Evolutionary conservation across 768 basidiomycete species (phyloP).

Genomic region (Macrolepiota albuminosa): DNA sequence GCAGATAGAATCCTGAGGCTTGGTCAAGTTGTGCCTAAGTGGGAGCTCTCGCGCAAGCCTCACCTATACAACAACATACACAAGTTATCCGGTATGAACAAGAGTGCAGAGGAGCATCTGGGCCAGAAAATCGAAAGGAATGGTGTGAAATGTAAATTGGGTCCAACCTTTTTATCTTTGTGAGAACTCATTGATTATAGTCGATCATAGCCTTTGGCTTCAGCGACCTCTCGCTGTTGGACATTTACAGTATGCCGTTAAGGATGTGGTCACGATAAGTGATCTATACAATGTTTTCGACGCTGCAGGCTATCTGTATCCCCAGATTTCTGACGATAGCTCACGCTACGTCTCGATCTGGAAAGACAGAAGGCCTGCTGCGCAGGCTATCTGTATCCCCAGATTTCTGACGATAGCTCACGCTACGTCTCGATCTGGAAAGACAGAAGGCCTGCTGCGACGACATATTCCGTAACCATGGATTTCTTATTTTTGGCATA

Average conservation of each 20-base stretch:
- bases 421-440: conserved; percentile 10
- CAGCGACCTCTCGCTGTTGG: background rate
- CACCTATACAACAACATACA: background rate
- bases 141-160: background rate
- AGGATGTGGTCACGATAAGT: conserved; percentile 9
- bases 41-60: background rate
- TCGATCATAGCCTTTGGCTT: conserved; percentile 8
- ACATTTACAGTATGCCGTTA: conserved; percentile 1
- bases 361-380: conserved; percentile 1
- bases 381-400: conserved; percentile 3
- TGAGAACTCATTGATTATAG: background rate
- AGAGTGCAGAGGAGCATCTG: conserved; percentile 7
- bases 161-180: background rate
- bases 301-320: conserved; percentile 3
- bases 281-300: background rate
- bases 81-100: conserved; percentile 2
- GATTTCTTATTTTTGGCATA: conserved; percentile 4
- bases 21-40: background rate
- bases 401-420: conserved; percentile 4
- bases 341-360: conserved; percentile 9
- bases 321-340: conserved; percentile 3
- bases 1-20: background rate
- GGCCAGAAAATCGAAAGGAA: background rate
- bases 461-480: conserved; percentile 4
- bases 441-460: background rate